These are phyloP conservation scores for Plantago ovata DNA, from an alignment of 257 asterid genomes.

Conservation along the genomic window DNA sequence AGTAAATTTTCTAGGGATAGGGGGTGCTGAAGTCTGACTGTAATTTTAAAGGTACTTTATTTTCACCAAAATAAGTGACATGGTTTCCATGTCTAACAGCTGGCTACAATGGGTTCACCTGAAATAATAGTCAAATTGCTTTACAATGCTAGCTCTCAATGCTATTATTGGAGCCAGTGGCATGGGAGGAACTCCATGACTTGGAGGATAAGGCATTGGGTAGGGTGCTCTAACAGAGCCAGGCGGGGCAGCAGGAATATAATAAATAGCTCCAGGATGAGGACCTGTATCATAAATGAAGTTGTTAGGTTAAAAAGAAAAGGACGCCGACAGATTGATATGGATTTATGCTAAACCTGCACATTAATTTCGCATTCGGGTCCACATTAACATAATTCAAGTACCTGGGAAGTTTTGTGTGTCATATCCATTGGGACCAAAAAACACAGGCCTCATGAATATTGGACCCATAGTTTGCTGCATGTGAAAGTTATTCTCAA, in stretches of 20 bases:
- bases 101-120: constrained; percentile 42
- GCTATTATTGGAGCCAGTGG: constrained; percentile 48
- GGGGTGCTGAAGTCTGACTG: constrained; percentile 3
- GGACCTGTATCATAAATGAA: constrained; percentile 49
- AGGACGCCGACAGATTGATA: constrained; percentile 6
- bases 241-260: constrained; percentile 57
- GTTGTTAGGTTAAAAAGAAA: constrained; percentile 17
- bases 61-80: constrained; percentile 15
- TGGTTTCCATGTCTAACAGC: constrained; percentile 12
- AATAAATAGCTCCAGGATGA: constrained; percentile 48
- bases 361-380: neutral
- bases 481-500: constrained; percentile 41
- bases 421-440: constrained; percentile 49
- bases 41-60: neutral
- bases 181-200: constrained; percentile 56
- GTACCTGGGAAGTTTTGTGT: constrained; percentile 61
- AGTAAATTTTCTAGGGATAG: neutral
- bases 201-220: constrained; percentile 56
- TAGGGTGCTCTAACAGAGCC: constrained; percentile 61
- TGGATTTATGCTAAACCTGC: constrained; percentile 3
- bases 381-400: constrained; percentile 15
- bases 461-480: constrained; percentile 62
- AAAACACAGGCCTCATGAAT: constrained; percentile 50
- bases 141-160: constrained; percentile 49
- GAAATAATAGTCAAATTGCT: constrained; percentile 96